Base-by-base conservation (phyloP, 73 alveolate genomes). In the Stentor roeselii region DNA sequence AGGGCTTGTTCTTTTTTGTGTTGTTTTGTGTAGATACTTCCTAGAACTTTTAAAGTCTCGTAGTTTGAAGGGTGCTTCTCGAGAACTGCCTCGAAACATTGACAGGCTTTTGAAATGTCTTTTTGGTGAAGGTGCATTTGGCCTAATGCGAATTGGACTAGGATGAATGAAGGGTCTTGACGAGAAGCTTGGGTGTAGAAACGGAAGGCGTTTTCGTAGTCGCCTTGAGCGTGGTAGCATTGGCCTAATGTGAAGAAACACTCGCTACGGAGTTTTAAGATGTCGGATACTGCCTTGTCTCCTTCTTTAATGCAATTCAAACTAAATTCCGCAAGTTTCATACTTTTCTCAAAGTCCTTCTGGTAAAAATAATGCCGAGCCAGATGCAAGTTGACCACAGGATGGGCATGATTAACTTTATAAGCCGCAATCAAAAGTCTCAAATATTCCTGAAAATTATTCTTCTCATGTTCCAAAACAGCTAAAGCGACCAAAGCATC, bases 321-420 rank as follows among this genome's bases (percentile, higher is more conserved):
- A 76, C 84, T 27, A 2, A 37, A 39, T 2, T 76, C 74, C 1
- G 75, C 60, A 21, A 39, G 15, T 76, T 76, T 76, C 1, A 76
- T 39, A 38, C 84, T 39, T 37, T 35, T 40, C 2, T 84, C 84
- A 58, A 60, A 78, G 50, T 41, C 60, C 36, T 75, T 78, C 59
- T 76, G 42, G 41, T 58, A 67, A 78, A 90, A 88, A 84, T 77
- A 88, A 84, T 88, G 90, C 78, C 89, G 88, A 1, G 93, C 92
- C 82, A 90, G 3, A 61, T 74, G 84, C 78, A 78, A 50, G 76
- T 83, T 61, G 58, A 59, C 83, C n/a, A 76, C 42, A 3, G 93
- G 92, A 74, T 90, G 82, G 59, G 75, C 75, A 3, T 74, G 50
- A 59, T 90, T 86, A 35, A 84, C 50, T 27, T 84, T n/a, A 50